A percentile compares a stretch with the other conserved stretches of the same genome.
Conservation (phyloP, 2,329 filamentous ascomycete genomes). For the Cladophialophora exuberans region DNA sequence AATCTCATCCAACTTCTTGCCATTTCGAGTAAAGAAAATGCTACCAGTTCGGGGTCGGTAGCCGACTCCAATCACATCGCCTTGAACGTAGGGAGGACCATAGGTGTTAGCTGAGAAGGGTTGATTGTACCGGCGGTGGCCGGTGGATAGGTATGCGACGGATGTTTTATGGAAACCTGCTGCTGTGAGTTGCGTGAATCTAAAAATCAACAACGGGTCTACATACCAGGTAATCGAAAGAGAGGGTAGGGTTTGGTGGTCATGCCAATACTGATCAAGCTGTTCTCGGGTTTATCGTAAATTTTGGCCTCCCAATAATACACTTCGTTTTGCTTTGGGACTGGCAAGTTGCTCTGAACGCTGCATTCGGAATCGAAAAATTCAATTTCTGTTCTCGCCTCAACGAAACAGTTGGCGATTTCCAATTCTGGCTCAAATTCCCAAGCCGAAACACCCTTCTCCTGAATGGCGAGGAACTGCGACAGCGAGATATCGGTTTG, state of each 20-base stretch:
- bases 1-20: constrained; percentile 94
- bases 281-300: constrained; percentile 92
- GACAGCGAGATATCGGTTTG: constrained; percentile 97
- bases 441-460: constrained; percentile 99
- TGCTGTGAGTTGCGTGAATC: neutral
- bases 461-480: constrained; percentile 96
- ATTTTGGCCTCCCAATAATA: constrained; percentile 99
- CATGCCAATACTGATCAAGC: constrained; percentile 86
- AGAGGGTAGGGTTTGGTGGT: constrained; percentile 96
- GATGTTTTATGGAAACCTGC: constrained; percentile 90
- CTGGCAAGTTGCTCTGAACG: constrained; percentile 92
- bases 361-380: constrained; percentile 99
- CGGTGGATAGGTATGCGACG: constrained; percentile 86
- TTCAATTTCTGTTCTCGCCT: constrained; percentile 93
- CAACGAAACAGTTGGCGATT: constrained; percentile 98
- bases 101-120: constrained; percentile 81
- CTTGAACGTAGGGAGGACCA: constrained; percentile 83
- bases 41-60: constrained; percentile 93
- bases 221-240: constrained; percentile 86
- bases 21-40: constrained; percentile 97
- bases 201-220: neutral
- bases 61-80: constrained; percentile 93
- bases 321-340: constrained; percentile 98
- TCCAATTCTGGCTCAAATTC: constrained; percentile 99
- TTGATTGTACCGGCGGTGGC: constrained; percentile 87